phyloP scores from a whole-genome alignment of 2,329 filamentous ascomycete genomes.

The Lachnellula hyalina region DNA sequence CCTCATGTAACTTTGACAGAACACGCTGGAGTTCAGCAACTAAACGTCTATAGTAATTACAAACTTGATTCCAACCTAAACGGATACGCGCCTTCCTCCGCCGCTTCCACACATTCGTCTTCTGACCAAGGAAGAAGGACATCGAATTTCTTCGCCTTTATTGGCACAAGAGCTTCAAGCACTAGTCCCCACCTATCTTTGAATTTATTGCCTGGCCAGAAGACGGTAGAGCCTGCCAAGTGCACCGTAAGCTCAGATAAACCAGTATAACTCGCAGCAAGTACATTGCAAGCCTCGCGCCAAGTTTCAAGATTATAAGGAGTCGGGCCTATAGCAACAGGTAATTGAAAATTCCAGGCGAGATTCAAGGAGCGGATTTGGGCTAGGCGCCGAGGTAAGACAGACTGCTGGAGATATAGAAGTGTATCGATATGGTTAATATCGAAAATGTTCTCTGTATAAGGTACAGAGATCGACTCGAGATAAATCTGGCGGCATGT shows the following conservation, averaged over 20 bases:
- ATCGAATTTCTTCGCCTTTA: neutral
- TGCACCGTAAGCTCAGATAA: neutral
- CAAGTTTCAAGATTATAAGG: neutral
- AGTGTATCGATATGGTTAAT: neutral
- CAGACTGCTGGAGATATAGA: neutral
- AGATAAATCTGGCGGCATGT: neutral
- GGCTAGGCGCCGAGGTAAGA: neutral
- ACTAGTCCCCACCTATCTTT: neutral
- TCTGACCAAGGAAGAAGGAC: neutral
- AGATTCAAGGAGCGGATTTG: neutral
- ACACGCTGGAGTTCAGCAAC: too few relatives aligned
- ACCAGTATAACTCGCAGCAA: neutral
- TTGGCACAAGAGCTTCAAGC: neutral
- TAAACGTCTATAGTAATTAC: too few relatives aligned
- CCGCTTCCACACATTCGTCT: neutral
- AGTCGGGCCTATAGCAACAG: neutral
- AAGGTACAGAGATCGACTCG: neutral
- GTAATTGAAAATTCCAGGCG: neutral
- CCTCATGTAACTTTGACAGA: too few relatives aligned
- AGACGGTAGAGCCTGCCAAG: neutral
- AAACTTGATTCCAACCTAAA: neutral
- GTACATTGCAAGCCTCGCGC: neutral
- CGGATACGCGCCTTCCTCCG: neutral
- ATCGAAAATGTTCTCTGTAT: neutral
- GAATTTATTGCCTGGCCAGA: neutral